Evolutionary conservation across 129 eudicot species (phyloP), one percentile per base, ranked within the genome.

Genomic region (Escallonia rubra): DNA sequence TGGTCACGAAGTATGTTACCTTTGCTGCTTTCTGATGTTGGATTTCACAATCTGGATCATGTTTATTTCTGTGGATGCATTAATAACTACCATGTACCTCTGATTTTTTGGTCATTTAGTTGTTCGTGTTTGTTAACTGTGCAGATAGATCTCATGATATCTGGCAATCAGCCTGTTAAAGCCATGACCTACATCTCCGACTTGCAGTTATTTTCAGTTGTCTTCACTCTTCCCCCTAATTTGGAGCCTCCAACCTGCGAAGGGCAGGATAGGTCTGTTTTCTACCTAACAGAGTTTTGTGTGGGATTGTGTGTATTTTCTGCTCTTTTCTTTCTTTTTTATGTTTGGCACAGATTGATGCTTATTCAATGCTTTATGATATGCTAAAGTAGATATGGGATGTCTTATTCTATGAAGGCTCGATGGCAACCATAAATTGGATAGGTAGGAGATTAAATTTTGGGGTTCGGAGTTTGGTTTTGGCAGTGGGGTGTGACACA

Each of bases 121-220:
- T 45, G 5, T 10, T 39, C 15, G 34, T 47, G 43, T 56, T n/a
- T 38, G 34, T 54, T 64, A 12, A 58, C 59, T 70, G 7, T 65
- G 63, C 82, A 91, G 92, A 65, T 85, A 64, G 95, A 88, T 79
- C 90, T 83, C 68, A 91, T 91, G 87, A 67, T 88, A 57, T 74
- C 83, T 51, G 96, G 90, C 42, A 81, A 83, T 77, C 80, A 79
- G 64, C 91, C 96, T 12, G 85, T 88, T 69, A 79, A 71, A 65
- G 96, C 98, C 65, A 84, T 86, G 76, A 49, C 74, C 7, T 80
- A 74, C 74, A 74, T 83, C 23, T 75, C 89, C 56, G 83, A 78
- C 10, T 57, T 91, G 68, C 83, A 63, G n/a, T 74, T 88, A 42
- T 91, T 88, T 68, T 83, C 85, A 87, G 80, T 80, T 72, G 87